These are phyloP conservation scores for Cylindrodendrum hubeiense DNA, from an alignment of 2,329 filamentous ascomycete species.

Conservation along the genomic window DNA sequence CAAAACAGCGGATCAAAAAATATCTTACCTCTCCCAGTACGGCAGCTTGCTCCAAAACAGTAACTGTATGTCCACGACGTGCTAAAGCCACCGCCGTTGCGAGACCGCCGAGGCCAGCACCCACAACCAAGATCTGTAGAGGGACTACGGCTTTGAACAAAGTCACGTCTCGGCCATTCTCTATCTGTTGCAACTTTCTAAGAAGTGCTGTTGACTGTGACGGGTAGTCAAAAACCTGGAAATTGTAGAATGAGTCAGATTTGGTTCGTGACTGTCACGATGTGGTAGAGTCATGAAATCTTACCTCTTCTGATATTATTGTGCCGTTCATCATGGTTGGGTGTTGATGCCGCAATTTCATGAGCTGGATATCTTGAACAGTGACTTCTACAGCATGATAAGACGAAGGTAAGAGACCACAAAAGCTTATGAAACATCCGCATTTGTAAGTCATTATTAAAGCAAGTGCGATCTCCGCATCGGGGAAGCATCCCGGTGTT, in stretches of 20 bases:
- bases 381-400: too few relatives aligned
- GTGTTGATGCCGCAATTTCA: background rate
- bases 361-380: too few relatives aligned
- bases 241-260: background rate
- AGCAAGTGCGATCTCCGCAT: background rate
- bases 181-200: background rate
- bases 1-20: background rate
- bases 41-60: conserved; percentile 54
- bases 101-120: conserved; percentile 57
- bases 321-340: background rate
- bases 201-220: conserved; percentile 14
- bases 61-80: conserved; percentile 52
- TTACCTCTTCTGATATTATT: background rate
- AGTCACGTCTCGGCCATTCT: background rate
- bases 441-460: background rate
- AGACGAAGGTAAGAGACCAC: background rate
- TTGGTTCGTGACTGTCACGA: background rate
- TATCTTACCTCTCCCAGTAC: conserved; percentile 53
- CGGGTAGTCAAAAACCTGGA: conserved; percentile 16
- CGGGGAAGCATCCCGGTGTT: background rate
- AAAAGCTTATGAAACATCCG: background rate
- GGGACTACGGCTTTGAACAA: background rate
- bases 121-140: conserved; percentile 45
- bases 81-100: conserved; percentile 54
- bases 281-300: background rate